Percentiles rank a stretch among this genome's conserved stretches.
These are phyloP conservation scores for Delonix regia DNA, from an alignment of 306 rosid genomes.

Conservation along the genomic window DNA sequence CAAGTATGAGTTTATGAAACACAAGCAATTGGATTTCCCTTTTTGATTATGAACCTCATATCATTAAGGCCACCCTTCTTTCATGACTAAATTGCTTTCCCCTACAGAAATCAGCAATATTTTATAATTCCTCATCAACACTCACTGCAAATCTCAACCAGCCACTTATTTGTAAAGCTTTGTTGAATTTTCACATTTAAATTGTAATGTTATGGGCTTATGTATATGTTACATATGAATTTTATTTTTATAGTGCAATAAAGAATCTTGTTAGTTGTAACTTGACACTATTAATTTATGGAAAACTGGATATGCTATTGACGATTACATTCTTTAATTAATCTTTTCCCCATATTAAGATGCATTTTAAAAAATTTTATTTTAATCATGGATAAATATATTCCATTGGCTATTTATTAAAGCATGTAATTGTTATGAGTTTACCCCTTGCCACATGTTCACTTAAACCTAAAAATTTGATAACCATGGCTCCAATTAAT, in stretches of 20 bases:
- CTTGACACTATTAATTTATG: background rate
- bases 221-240: background rate
- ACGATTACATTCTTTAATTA: background rate
- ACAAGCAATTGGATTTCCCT: background rate
- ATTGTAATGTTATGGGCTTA: background rate
- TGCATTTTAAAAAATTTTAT: too few species aligned
- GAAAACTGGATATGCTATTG: background rate
- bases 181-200: slow-evolving; percentile 1
- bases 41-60: background rate
- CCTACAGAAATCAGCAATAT: background rate
- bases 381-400: too few species aligned
- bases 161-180: background rate
- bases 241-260: background rate
- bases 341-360: background rate
- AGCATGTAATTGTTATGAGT: too few species aligned
- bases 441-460: too few species aligned
- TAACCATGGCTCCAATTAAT: background rate
- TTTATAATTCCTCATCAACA: background rate
- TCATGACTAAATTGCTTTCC: background rate
- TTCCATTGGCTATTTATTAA: too few species aligned
- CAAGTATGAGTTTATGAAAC: background rate
- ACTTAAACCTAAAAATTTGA: too few species aligned
- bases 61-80: background rate
- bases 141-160: background rate
- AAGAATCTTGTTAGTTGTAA: background rate